Evolutionary conservation across 768 basidiomycete genomes (phyloP), one percentile per base, ranked within the genome.

Genomic region (Suillus hirtellus): DNA sequence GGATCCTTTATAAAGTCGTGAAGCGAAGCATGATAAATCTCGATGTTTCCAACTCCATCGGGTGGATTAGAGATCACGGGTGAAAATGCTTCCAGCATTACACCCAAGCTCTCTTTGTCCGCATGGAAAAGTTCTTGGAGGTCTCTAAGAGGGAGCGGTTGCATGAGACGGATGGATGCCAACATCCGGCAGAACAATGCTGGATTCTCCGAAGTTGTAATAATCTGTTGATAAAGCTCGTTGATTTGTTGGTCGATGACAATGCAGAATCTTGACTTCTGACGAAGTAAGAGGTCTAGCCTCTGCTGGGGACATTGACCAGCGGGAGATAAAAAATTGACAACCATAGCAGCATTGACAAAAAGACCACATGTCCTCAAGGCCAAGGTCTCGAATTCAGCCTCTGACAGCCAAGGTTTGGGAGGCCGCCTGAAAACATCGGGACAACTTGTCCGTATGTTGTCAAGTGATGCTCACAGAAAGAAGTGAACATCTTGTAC

Each of bases 401-500:
- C 59, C 4, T 62, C 64, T 6, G 68, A 66, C 1, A 66, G 66
- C 68, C 68, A 70, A 7, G 63, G 61, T 2, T 54, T 54, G 1
- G 63, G 60, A 0, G 63, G 54, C 1, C 15, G 43, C 1, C 27
- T 24, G 50, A 67, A 63, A 8, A 50, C 19, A 12, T 24, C 27
- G 9, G 43, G 21, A 46, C 62, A 66, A 3, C 37, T 46, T 1
- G 59, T 60, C 1, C 58, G 63, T 35, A 69, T 66, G 17, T 27
- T 35, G 15, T 59, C 40, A 15, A 70, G 64, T 34, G 67, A 69
- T 40, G 31, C 60, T 10, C 49, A 47, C 14, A 69, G 58, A 49
- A 66, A 70, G 1, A 27, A 59, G 15, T 66, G 62, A 19, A 70
- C 55, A 11, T 70, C 69, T 14, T 43, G 53, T 19, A 66, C 63